A percentile compares a stretch with the other conserved stretches of the same genome.
These are phyloP conservation scores for Sugiyamaella chiloensis DNA, from an alignment of 805 yeast species.

Conservation along the genomic window DNA sequence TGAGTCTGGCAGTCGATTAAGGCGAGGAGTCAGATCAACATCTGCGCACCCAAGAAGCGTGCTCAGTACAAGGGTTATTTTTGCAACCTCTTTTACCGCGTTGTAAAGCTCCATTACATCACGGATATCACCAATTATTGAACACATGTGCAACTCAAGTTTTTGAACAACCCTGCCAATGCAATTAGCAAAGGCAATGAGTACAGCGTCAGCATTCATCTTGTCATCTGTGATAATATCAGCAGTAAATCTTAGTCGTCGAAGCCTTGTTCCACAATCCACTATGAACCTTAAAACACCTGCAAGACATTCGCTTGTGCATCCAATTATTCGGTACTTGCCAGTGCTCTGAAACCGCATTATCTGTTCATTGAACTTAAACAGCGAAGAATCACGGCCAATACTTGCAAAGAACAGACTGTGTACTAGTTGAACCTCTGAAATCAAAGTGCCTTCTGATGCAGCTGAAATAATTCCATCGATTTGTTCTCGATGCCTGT, in stretches of 20 bases:
- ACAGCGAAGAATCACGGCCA: conserved; percentile 13
- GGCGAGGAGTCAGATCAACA: conserved; percentile 1
- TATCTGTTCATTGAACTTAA: conserved; percentile 5
- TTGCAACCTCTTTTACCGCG: conserved; percentile 1
- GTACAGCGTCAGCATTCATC: conserved; percentile 3
- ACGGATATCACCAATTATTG: neutral
- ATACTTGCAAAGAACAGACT: neutral
- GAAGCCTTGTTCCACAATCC: conserved; percentile 14
- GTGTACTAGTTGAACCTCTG: neutral
- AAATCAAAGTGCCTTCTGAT: neutral
- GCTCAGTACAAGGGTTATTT: conserved; percentile 7
- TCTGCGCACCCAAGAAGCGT: conserved; percentile 21
- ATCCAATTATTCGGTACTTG: conserved; percentile 8
- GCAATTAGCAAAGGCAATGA: conserved; percentile 19
- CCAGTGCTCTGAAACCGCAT: conserved; percentile 4
- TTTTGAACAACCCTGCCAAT: conserved; percentile 9
- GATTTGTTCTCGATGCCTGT: neutral
- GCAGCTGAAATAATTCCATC: neutral
- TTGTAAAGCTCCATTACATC: neutral
- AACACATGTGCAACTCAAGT: conserved; percentile 3
- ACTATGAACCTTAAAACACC: neutral
- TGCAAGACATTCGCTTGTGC: neutral
- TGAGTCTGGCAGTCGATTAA: conserved; percentile 13
- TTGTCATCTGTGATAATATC: neutral
- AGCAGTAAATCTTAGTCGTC: conserved; percentile 14